Evolutionary conservation across 805 yeast species (phyloP).

Genomic region (Yarrowia porcina): DNA sequence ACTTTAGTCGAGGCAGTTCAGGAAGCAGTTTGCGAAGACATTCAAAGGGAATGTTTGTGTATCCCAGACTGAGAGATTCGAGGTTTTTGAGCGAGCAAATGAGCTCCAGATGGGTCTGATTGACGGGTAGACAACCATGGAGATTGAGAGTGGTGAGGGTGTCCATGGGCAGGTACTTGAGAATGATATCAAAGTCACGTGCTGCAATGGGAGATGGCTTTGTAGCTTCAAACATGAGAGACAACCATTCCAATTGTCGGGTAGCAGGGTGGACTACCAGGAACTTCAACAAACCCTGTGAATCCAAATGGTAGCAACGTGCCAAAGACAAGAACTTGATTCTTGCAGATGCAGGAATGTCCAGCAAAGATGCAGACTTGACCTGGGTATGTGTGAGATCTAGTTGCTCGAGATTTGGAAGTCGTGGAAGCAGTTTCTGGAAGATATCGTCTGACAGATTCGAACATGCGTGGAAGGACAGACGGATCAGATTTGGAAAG

Average conservation of each 20-base stretch:
- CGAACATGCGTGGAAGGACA: constrained; percentile 87
- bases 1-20: constrained; percentile 42
- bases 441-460: constrained; percentile 61
- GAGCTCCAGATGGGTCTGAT: constrained; percentile 39
- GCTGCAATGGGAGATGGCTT: constrained; percentile 54
- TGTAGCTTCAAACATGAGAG: constrained; percentile 59
- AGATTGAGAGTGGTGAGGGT: constrained; percentile 52
- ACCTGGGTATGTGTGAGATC: constrained; percentile 82
- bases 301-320: constrained; percentile 63
- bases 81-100: constrained; percentile 33
- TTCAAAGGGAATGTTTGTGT: constrained; percentile 34
- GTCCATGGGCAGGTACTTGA: constrained; percentile 42
- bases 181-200: constrained; percentile 50
- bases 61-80: constrained; percentile 37
- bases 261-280: constrained; percentile 68
- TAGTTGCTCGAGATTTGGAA: constrained; percentile 56
- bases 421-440: constrained; percentile 54
- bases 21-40: constrained; percentile 33
- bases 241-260: constrained; percentile 60
- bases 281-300: constrained; percentile 67
- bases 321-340: constrained; percentile 73
- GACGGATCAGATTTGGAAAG: constrained; percentile 40
- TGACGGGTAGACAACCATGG: constrained; percentile 59
- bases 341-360: constrained; percentile 54
- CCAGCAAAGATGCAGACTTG: constrained; percentile 55